Evolutionary conservation across 805 yeast genomes (phyloP).

Genomic region (Saturnispora kantuleensis): DNA sequence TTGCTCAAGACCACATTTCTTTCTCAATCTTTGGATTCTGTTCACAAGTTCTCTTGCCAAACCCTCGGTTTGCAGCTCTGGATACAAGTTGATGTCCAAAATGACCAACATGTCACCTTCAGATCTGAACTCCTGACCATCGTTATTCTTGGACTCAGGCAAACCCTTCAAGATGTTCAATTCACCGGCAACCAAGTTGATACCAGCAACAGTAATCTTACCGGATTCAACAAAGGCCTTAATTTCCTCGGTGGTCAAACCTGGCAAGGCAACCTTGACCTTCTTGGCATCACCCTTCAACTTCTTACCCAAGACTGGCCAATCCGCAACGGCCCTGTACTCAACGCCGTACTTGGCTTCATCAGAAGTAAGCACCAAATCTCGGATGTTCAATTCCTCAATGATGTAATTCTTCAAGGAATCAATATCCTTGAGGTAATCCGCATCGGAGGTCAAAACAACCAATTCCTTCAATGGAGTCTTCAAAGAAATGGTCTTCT

Average conservation of each 20-base stretch:
- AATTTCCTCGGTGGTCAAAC: conserved; percentile 71
- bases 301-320: conserved; percentile 98
- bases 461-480: conserved; percentile 87
- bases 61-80: conserved; percentile 88
- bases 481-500: conserved; percentile 86
- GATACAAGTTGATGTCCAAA: conserved; percentile 78
- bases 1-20: conserved; percentile 88
- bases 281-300: conserved; percentile 86
- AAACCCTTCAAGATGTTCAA: conserved; percentile 83
- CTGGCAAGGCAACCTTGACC: conserved; percentile 90
- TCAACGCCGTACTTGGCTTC: conserved; percentile 88
- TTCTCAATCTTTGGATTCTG: conserved; percentile 95
- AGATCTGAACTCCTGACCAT: conserved; percentile 80
- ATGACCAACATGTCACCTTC: conserved; percentile 85
- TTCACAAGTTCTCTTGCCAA: conserved; percentile 92
- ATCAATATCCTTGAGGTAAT: conserved; percentile 68
- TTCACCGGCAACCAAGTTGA: conserved; percentile 78
- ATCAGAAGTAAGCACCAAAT: conserved; percentile 76
- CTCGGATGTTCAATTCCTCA: conserved; percentile 91
- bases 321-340: conserved; percentile 93
- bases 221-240: conserved; percentile 65
- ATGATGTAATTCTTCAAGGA: conserved; percentile 67
- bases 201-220: conserved; percentile 77
- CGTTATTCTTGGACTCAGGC: conserved; percentile 52
- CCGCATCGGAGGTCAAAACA: conserved; percentile 69